phyloP scores from a whole-genome alignment of 371 early-diverging fungal species.

The Sporodiniella umbellata region DNA sequence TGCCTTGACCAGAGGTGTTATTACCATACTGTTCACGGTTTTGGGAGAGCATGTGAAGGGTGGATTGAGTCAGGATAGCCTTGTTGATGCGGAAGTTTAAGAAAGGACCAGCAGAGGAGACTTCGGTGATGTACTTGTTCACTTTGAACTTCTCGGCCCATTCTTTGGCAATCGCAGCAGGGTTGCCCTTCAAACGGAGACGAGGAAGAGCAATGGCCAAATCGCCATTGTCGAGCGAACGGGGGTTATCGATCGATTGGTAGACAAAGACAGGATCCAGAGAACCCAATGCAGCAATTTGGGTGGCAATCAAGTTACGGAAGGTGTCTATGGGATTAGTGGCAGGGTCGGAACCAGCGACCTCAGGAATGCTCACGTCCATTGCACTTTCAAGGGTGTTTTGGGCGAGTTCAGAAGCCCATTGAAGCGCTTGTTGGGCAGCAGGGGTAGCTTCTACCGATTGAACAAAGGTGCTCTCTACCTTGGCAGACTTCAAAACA shows the following conservation, averaged over 20 bases:
- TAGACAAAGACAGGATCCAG: slow-evolving; percentile 48
- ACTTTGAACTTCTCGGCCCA: slow-evolving; percentile 68
- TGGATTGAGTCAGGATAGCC: slow-evolving; percentile 46
- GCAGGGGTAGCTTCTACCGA: slow-evolving; percentile 30
- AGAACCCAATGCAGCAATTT: slow-evolving; percentile 43
- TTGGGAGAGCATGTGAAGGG: slow-evolving; percentile 50
- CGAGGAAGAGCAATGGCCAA: slow-evolving; percentile 83
- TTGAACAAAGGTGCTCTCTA: slow-evolving; percentile 24
- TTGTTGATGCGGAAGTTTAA: slow-evolving; percentile 81
- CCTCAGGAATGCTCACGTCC: slow-evolving; percentile 29
- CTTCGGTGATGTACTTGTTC: slow-evolving; percentile 57
- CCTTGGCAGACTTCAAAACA: slow-evolving; percentile 32
- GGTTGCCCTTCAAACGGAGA: slow-evolving; percentile 84
- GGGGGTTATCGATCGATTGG: slow-evolving; percentile 57
- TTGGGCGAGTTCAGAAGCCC: slow-evolving; percentile 20
- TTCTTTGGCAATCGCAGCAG: slow-evolving; percentile 71
- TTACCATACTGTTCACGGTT: slow-evolving; percentile 59
- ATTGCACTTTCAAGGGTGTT: slow-evolving; percentile 16
- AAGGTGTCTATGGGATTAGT: slow-evolving; percentile 57
- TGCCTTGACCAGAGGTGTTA: slow-evolving; percentile 63
- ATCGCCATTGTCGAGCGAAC: slow-evolving; percentile 68
- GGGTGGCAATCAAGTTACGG: slow-evolving; percentile 51
- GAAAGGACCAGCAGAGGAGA: slow-evolving; percentile 76
- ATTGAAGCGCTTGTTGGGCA: slow-evolving; percentile 33
- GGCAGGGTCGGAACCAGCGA: slow-evolving; percentile 46